Percentiles rank a stretch among this genome's conserved stretches.
Evolutionary conservation across 208 protist species (phyloP).

Genomic region (Crithidia mellificae): DNA sequence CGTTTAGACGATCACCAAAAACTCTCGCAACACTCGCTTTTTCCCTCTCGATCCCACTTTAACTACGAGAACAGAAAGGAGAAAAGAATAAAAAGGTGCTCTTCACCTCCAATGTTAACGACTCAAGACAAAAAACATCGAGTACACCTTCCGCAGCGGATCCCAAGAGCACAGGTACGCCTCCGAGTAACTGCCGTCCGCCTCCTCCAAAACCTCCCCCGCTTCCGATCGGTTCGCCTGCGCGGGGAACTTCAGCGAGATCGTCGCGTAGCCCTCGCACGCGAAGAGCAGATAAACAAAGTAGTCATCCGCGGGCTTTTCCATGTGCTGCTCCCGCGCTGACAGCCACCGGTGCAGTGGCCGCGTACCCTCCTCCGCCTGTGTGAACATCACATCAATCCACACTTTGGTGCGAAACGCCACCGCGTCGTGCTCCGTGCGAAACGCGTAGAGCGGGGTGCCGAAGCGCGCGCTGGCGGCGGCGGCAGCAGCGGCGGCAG

Average conservation of each 20-base stretch:
- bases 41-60: too few species aligned
- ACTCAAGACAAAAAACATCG: constrained; percentile 77
- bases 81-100: background rate
- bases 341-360: constrained; percentile 86
- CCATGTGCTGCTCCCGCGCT: constrained; percentile 76
- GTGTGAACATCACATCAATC: constrained; percentile 71
- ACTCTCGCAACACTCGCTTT: too few species aligned
- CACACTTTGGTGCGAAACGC: constrained; percentile 80
- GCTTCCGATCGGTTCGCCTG: constrained; percentile 30
- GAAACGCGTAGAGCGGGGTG: constrained; percentile 65
- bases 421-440: constrained; percentile 62
- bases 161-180: constrained; percentile 72
- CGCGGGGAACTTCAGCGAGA: constrained; percentile 79
- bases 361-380: constrained; percentile 56
- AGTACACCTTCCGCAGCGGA: constrained; percentile 61
- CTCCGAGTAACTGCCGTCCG: constrained; percentile 30
- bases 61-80: background rate
- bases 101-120: too few species aligned
- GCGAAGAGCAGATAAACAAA: constrained; percentile 81
- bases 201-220: constrained; percentile 36
- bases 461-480: constrained; percentile 43
- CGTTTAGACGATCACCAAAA: too few species aligned
- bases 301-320: constrained; percentile 56
- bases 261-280: constrained; percentile 83
- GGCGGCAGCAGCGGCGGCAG: constrained; percentile 14